Evolutionary conservation across 2,329 filamentous ascomycete species (phyloP).

Genomic region (Chaetomiaceae sp.): DNA sequence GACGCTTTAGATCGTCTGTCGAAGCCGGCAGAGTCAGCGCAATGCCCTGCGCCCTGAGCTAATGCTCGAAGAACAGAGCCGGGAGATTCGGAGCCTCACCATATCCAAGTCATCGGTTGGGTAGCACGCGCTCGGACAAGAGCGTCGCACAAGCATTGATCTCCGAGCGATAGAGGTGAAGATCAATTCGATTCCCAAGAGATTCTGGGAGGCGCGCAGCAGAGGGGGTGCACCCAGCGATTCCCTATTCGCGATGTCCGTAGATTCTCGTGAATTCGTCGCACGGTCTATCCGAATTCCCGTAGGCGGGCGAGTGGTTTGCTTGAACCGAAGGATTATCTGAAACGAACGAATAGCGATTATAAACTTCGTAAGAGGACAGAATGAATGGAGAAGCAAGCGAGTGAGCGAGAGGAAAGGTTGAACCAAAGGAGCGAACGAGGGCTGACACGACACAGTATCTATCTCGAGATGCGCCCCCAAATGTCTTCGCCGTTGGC

Average conservation of each 20-base stretch:
- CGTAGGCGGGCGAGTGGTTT: neutral
- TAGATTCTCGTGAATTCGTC: no score
- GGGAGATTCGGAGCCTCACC: no score
- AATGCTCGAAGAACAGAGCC: no score
- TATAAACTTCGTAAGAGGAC: neutral
- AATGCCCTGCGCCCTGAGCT: no score
- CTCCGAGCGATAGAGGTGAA: neutral
- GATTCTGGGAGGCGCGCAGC: no score
- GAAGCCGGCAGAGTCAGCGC: neutral
- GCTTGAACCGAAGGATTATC: neutral
- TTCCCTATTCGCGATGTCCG: neutral
- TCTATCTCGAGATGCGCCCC: conserved; percentile 1
- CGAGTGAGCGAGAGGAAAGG: conserved; percentile 10
- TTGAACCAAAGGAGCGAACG: no score
- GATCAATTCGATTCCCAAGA: neutral
- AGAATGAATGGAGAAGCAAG: neutral
- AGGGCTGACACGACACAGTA: no score
- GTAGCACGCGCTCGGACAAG: conserved; percentile 2
- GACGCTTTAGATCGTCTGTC: conserved; percentile 3
- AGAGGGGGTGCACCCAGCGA: neutral
- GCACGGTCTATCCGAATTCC: neutral
- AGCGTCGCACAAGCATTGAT: conserved; percentile 1
- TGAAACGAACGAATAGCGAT: conserved; percentile 1
- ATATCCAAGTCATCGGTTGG: conserved; percentile 8
- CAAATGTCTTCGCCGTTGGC: no score